Evolutionary conservation across 257 asterid genomes (phyloP), one percentile per base, ranked within the genome.

Genomic region (Plantago major): DNA sequence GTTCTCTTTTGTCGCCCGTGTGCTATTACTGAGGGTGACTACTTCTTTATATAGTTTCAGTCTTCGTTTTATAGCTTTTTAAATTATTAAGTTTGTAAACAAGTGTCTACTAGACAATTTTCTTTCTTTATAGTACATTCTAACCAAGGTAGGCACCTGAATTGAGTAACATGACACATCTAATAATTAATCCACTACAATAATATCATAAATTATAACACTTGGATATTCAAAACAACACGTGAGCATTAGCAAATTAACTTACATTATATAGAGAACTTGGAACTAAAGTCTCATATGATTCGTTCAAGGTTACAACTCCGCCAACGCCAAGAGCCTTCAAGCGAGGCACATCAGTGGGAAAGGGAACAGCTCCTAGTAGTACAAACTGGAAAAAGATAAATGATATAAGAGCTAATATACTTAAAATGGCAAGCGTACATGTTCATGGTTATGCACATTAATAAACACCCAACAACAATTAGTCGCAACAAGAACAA

Each of bases 311-410:
- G 42, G 97, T 89, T 65, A 92, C 88, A 54, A 92, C 99, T 51
- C 97, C 99, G 53, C 80, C 76, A 19, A 92, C 97, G 52, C 97
- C 96, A 62, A 83, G 83, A 54, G 77, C 86, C 71, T 84, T 89
- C 85, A 92, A 68, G 67, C 83, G 83, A 7, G 95, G 96, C 65
- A 89, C 90, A 62, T 92, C 97, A 46, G 87, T 74, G 59, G 96
- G 99, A 71, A 92, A 92, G 37, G 99, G 99, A 73, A 92, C 99
- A 67, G 99, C 99, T 63, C 99, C 97, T 67, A 89, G 79, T 78
- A 92, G 69, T 51, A 92, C 68, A 77, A 75, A 84, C 99, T 92
- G 83, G 64, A 26, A 63, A 65, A 53, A 55, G 0, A 64, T 60
- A 63, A 69, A 64, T 58, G 46, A 53, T 49, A 56, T 47, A 54